Evolutionary conservation across 495 filamentous ascomycete species (phyloP).

Genomic region (Thermochaetoides thermophila): DNA sequence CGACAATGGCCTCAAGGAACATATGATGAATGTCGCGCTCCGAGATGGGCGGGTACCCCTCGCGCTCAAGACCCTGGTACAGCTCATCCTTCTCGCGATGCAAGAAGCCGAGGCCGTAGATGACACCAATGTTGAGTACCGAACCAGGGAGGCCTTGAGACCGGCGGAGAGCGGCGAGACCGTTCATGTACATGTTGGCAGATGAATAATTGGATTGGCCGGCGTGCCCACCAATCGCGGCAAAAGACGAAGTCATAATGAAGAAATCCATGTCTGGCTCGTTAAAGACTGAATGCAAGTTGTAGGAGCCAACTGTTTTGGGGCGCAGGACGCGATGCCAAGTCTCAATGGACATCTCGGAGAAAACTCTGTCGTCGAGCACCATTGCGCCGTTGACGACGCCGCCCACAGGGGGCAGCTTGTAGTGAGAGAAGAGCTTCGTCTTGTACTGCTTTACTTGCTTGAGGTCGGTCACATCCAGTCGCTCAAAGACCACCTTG

Average conservation of each 20-base stretch:
- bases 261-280: conserved; percentile 28
- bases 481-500: conserved; percentile 17
- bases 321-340: conserved; percentile 28
- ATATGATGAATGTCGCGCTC: conserved; percentile 45
- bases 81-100: conserved; percentile 29
- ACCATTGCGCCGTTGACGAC: conserved; percentile 42
- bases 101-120: conserved; percentile 44
- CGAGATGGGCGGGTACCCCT: conserved; percentile 38
- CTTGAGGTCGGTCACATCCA: conserved; percentile 21
- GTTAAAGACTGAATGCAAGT: conserved; percentile 23
- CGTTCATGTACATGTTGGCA: conserved; percentile 41
- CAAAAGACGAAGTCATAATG: conserved; percentile 35
- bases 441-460: conserved; percentile 17
- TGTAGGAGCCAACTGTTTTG: conserved; percentile 29
- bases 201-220: conserved; percentile 42
- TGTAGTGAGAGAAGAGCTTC: conserved; percentile 8
- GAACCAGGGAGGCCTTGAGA: conserved; percentile 21
- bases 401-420: conserved; percentile 27
- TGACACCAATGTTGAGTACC: conserved; percentile 40
- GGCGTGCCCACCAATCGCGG: conserved; percentile 29
- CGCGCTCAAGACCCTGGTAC: conserved; percentile 27
- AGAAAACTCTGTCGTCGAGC: conserved; percentile 33
- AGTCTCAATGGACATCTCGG: conserved; percentile 27
- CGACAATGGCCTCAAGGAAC: conserved; percentile 41
- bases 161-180: conserved; percentile 24